Conservation (phyloP, 371 early-diverging fungal species). For the Dinochytrium kinnereticum region DNA sequence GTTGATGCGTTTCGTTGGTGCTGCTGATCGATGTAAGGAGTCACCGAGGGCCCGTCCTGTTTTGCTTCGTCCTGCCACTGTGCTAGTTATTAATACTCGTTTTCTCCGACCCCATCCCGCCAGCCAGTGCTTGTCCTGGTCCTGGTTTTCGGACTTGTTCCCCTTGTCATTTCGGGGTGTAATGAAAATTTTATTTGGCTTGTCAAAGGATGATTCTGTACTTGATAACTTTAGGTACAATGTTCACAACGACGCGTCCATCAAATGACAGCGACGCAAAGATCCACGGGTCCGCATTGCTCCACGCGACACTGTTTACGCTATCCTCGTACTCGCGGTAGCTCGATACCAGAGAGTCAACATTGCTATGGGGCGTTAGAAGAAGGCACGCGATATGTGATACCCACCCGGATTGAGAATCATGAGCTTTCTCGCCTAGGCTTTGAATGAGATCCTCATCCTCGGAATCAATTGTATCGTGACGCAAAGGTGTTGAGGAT, state of each 20-base stretch:
- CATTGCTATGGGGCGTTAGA: too few relatives aligned
- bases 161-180: too few relatives aligned
- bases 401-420: too few relatives aligned
- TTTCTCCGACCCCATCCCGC: too few relatives aligned
- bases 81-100: too few relatives aligned
- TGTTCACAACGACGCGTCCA: conserved; percentile 86
- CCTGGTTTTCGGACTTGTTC: too few relatives aligned
- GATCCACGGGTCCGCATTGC: conserved; percentile 88
- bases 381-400: too few relatives aligned
- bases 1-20: too few relatives aligned
- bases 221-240: conserved; percentile 86
- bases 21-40: too few relatives aligned
- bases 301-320: conserved; percentile 90
- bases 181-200: background rate
- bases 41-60: too few relatives aligned
- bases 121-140: too few relatives aligned
- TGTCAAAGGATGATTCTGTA: conserved; percentile 76
- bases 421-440: background rate
- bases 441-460: conserved; percentile 20
- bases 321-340: conserved; percentile 93
- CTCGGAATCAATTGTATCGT: conserved; percentile 23
- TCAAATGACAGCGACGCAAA: conserved; percentile 93
- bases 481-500: conserved; percentile 72
- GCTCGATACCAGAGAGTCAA: conserved; percentile 79
- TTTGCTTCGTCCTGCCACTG: too few relatives aligned